phyloP scores from a whole-genome alignment of 257 asterid species.

The Jacaranda mimosifolia region DNA sequence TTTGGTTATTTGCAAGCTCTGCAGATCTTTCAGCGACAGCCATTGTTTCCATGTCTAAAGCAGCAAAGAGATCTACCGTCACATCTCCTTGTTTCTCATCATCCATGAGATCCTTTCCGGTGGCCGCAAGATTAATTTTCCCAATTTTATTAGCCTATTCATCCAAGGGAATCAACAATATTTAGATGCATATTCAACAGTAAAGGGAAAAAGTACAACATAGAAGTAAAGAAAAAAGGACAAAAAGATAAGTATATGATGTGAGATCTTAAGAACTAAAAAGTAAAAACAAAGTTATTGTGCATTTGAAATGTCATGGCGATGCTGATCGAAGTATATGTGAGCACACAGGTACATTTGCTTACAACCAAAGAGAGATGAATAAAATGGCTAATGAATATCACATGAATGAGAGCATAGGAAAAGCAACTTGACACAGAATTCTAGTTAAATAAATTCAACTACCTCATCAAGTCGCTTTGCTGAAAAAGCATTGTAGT shows the following conservation, averaged over 20 bases:
- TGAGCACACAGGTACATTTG: background rate
- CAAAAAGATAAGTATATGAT: conserved; percentile 14
- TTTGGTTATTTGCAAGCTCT: conserved; percentile 88
- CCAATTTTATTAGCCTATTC: conserved; percentile 95
- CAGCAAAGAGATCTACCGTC: conserved; percentile 91
- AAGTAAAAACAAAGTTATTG: conserved; percentile 22
- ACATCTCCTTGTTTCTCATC: conserved; percentile 98
- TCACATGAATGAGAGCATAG: conserved; percentile 17
- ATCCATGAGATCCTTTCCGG: conserved; percentile 99
- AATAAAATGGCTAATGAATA: conserved; percentile 17
- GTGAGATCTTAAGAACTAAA: conserved; percentile 9
- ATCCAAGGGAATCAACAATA: conserved; percentile 33
- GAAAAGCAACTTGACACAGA: conserved; percentile 7
- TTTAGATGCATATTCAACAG: conserved; percentile 20
- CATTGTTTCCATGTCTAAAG: conserved; percentile 77
- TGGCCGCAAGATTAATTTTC: conserved; percentile 98
- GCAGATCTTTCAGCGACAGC: conserved; percentile 81
- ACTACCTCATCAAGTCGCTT: conserved; percentile 96
- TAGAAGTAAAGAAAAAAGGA: background rate
- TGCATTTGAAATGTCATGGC: conserved; percentile 19
- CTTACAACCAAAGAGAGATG: conserved; percentile 25
- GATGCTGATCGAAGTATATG: conserved; percentile 19
- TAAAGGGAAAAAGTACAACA: background rate
- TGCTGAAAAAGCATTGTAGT: conserved; percentile 73
- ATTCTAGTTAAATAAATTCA: conserved; percentile 23